A percentile compares a stretch with the other conserved stretches of the same genome.
These are phyloP conservation scores for Amyloporia xantha DNA, from an alignment of 768 basidiomycete genomes.

Conservation along the genomic window DNA sequence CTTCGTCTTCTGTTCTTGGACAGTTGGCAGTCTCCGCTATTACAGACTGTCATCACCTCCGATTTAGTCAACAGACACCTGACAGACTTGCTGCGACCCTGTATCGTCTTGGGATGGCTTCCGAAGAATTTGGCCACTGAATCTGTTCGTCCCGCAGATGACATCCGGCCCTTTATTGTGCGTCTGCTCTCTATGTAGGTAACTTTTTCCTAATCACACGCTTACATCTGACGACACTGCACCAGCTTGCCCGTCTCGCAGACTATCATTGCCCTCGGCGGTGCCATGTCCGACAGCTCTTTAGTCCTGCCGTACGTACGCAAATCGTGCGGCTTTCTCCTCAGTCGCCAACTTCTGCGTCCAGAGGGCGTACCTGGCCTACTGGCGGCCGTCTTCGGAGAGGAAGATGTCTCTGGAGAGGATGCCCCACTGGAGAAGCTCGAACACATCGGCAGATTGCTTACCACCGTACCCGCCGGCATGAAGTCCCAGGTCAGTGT, in stretches of 20 bases:
- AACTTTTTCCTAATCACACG: no score
- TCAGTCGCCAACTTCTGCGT: slow-evolving; percentile 66
- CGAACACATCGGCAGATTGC: slow-evolving; percentile 59
- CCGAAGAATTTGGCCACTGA: slow-evolving; percentile 43
- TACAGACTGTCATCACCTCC: slow-evolving; percentile 56
- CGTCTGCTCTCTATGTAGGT: slow-evolving; percentile 61
- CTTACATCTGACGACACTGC: no score
- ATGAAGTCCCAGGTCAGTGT: slow-evolving; percentile 47
- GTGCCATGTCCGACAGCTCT: slow-evolving; percentile 40
- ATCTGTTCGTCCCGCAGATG: slow-evolving; percentile 34
- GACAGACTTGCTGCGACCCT: slow-evolving; percentile 50
- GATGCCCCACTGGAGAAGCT: slow-evolving; percentile 61
- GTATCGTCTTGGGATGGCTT: slow-evolving; percentile 68
- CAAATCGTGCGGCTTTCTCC: slow-evolving; percentile 52
- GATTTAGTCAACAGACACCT: slow-evolving; percentile 52
- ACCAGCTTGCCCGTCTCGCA: slow-evolving; percentile 59
- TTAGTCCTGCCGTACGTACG: slow-evolving; percentile 44
- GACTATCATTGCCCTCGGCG: slow-evolving; percentile 57
- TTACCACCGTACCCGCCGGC: slow-evolving; percentile 55
- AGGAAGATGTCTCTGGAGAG: slow-evolving; percentile 41
- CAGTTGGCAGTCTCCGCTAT: slow-evolving; percentile 39
- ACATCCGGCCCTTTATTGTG: slow-evolving; percentile 43
- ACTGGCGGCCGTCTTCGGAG: slow-evolving; percentile 64
- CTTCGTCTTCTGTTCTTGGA: slow-evolving; percentile 46
- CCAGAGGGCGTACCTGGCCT: slow-evolving; percentile 66